phyloP scores from a whole-genome alignment of 83 land plant species.

The Larix sibirica region DNA sequence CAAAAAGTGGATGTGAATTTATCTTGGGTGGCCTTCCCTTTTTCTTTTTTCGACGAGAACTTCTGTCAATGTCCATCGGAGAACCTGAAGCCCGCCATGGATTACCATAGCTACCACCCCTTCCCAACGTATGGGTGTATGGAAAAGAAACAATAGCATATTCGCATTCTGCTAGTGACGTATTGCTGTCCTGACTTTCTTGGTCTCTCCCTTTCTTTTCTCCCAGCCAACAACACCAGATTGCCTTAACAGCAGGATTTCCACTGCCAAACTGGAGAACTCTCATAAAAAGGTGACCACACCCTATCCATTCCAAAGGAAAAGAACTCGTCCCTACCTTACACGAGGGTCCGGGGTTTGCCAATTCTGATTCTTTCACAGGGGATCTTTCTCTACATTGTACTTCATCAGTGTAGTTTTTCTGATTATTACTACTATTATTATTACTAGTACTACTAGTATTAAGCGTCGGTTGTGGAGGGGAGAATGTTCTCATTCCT shows the following conservation, averaged over 20 bases:
- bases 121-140: slow-evolving; percentile 60
- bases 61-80: slow-evolving; percentile 12
- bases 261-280: slow-evolving; percentile 5
- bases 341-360: neutral
- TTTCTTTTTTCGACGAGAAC: neutral
- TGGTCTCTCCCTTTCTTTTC: slow-evolving; percentile 3
- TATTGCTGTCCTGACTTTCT: slow-evolving; percentile 17
- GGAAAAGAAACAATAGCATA: slow-evolving; percentile 68
- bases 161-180: slow-evolving; percentile 17
- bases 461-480: neutral
- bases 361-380: neutral
- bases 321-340: slow-evolving; percentile 11
- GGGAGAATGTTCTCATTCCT: slow-evolving; percentile 14
- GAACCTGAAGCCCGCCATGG: slow-evolving; percentile 18
- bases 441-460: slow-evolving; percentile 11
- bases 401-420: neutral
- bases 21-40: slow-evolving; percentile 34
- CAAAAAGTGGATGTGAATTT: slow-evolving; percentile 28
- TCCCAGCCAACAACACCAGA: slow-evolving; percentile 80
- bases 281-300: slow-evolving; percentile 29
- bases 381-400: neutral
- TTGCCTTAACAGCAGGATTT: slow-evolving; percentile 26
- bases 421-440: slow-evolving; percentile 8
- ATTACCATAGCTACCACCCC: slow-evolving; percentile 19
- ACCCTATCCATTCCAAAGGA: slow-evolving; percentile 35